These are phyloP conservation scores for Coemansia sp. DNA, from an alignment of 192 early-diverging fungal genomes.

Conservation along the genomic window DNA sequence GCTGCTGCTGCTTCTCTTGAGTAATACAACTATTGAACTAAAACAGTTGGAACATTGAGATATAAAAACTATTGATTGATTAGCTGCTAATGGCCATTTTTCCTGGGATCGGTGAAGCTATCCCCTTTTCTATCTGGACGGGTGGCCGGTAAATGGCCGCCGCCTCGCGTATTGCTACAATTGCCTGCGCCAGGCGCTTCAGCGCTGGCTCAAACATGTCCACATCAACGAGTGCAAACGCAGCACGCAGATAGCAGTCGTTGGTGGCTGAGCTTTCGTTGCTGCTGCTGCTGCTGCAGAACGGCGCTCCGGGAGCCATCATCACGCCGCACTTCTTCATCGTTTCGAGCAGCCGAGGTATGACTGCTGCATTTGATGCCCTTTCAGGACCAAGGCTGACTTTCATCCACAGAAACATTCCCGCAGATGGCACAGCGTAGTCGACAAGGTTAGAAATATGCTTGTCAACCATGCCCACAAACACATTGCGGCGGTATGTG, in stretches of 20 bases:
- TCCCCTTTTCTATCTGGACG: neutral
- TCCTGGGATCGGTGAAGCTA: neutral
- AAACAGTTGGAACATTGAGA: no score
- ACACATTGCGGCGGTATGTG: conserved; percentile 66
- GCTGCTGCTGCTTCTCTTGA: no score
- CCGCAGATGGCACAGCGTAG: conserved; percentile 64
- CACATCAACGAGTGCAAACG: conserved; percentile 45
- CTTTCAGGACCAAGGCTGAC: conserved; percentile 43
- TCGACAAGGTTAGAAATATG: conserved; percentile 64
- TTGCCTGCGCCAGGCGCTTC: conserved; percentile 45
- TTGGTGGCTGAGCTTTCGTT: neutral
- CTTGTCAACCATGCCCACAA: conserved; percentile 65
- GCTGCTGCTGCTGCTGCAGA: conserved; percentile 23
- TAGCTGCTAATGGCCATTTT: conserved; percentile 6
- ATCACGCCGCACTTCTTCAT: conserved; percentile 56
- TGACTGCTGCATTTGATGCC: conserved; percentile 24
- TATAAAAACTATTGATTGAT: no score
- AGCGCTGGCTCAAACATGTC: conserved; percentile 56
- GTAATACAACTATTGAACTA: neutral
- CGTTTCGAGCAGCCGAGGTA: conserved; percentile 34
- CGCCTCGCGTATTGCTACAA: conserved; percentile 16
- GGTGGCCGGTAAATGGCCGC: neutral
- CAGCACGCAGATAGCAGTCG: conserved; percentile 42
- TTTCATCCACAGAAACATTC: conserved; percentile 93
- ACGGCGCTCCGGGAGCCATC: conserved; percentile 53